Evolutionary conservation across 352 stramenopile genomes (phyloP).

Genomic region (Blastocystis sp.): DNA sequence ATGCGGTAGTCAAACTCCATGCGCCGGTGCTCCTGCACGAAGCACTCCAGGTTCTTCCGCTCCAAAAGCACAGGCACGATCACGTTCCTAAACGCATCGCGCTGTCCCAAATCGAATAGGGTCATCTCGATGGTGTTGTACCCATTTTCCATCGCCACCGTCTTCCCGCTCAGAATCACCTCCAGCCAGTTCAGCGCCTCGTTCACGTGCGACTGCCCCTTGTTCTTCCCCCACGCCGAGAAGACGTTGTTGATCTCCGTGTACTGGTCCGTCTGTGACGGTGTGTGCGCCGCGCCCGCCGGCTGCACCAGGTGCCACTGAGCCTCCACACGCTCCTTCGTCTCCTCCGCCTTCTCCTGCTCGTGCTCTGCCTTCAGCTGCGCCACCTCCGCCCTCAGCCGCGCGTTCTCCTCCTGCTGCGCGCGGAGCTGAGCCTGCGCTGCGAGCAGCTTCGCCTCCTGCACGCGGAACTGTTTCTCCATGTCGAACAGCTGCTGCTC

Average conservation of each 20-base stretch:
- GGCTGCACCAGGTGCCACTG: conserved; percentile 28
- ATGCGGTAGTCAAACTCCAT: conserved; percentile 51
- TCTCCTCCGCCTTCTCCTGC: background rate
- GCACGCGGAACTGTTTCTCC: conserved; percentile 17
- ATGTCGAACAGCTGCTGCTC: conserved; percentile 40
- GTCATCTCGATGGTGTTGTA: conserved; percentile 51
- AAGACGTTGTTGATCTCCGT: conserved; percentile 9
- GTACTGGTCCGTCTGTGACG: no score
- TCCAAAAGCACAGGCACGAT: conserved; percentile 21
- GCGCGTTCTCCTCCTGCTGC: background rate
- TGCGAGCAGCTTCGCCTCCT: conserved; percentile 32
- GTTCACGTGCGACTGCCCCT: background rate
- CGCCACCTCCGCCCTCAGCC: background rate
- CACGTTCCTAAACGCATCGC: background rate
- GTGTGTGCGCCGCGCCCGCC: background rate
- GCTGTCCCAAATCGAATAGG: conserved; percentile 48
- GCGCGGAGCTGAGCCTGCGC: background rate
- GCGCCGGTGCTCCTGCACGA: conserved; percentile 45
- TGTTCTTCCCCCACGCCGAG: conserved; percentile 29
- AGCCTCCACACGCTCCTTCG: background rate
- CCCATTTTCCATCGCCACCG: conserved; percentile 36
- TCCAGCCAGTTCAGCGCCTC: conserved; percentile 36
- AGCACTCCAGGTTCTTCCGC: conserved; percentile 64
- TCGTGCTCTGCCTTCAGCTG: background rate
- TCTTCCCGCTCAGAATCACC: conserved; percentile 48